Conservation (phyloP, 2,329 filamentous ascomycete species). For the Purpureocillium lavendulum region DNA sequence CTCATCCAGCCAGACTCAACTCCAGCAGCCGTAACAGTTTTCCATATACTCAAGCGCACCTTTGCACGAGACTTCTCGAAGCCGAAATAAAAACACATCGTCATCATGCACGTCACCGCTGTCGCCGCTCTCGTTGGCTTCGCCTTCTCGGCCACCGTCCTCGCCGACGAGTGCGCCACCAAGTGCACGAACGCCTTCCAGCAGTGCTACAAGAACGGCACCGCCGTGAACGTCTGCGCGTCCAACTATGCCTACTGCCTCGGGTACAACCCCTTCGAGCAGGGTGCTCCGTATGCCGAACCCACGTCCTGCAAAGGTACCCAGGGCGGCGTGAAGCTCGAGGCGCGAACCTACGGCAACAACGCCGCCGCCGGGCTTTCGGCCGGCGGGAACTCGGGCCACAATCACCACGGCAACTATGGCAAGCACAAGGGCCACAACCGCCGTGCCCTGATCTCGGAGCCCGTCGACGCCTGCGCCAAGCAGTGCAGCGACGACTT, state of each 20-base stretch:
- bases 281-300: slow-evolving; percentile 5
- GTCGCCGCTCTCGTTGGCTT: slow-evolving; percentile 1
- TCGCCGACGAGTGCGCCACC: slow-evolving; percentile 8
- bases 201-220: slow-evolving; percentile 6
- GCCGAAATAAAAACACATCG: too few relatives aligned
- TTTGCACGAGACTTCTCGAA: too few relatives aligned
- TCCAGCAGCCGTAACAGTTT: too few relatives aligned
- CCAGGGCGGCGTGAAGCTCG: too few relatives aligned
- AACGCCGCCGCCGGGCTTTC: too few relatives aligned
- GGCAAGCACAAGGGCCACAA: too few relatives aligned
- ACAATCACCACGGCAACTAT: too few relatives aligned
- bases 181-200: slow-evolving; percentile 10
- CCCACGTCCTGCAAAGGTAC: slow-evolving; percentile 9
- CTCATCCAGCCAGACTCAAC: too few relatives aligned
- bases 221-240: slow-evolving; percentile 16
- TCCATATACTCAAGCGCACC: too few relatives aligned
- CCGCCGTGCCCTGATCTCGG: too few relatives aligned
- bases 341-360: too few relatives aligned
- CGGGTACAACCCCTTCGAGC: slow-evolving; percentile 15
- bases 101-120: not conserved
- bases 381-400: too few relatives aligned
- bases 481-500: not conserved
- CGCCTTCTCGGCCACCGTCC: not conserved
- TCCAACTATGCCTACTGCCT: slow-evolving; percentile 15
- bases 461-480: slow-evolving; percentile 9